Conservation (phyloP, 306 rosid genomes). For the Prunus davidiana region DNA sequence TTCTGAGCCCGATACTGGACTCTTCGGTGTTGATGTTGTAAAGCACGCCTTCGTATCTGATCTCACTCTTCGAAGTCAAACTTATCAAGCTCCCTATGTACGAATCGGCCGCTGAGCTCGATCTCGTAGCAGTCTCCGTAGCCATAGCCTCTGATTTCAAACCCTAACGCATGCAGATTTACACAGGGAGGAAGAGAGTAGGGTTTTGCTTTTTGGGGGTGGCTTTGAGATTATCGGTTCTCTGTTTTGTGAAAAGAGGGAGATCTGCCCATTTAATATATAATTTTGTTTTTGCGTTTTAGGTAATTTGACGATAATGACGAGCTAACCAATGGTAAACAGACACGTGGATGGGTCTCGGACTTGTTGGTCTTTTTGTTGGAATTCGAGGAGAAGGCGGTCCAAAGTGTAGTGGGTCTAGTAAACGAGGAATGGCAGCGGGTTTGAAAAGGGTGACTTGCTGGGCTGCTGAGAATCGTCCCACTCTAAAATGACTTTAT, state of each 20-base stretch:
- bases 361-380: slow-evolving; percentile 19
- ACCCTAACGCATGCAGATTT: slow-evolving; percentile 19
- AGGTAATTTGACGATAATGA: background rate
- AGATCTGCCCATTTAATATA: background rate
- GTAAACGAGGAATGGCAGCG: background rate
- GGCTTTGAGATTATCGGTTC: slow-evolving; percentile 26
- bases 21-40: slow-evolving; percentile 73
- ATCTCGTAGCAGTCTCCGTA: slow-evolving; percentile 48
- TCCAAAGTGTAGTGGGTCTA: background rate
- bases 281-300: background rate
- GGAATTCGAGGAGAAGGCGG: slow-evolving; percentile 15
- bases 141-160: slow-evolving; percentile 52
- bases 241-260: background rate
- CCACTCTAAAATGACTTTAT: background rate
- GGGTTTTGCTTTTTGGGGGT: slow-evolving; percentile 52
- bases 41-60: slow-evolving; percentile 74
- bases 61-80: slow-evolving; percentile 80
- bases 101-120: slow-evolving; percentile 75
- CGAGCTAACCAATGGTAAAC: background rate
- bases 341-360: background rate
- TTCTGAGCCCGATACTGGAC: slow-evolving; percentile 75
- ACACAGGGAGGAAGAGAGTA: slow-evolving; percentile 21
- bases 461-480: background rate
- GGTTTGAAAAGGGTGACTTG: background rate
- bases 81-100: slow-evolving; percentile 77